These are phyloP conservation scores for Monilinia polystroma DNA, from an alignment of 2,329 filamentous ascomycete species.

Conservation along the genomic window DNA sequence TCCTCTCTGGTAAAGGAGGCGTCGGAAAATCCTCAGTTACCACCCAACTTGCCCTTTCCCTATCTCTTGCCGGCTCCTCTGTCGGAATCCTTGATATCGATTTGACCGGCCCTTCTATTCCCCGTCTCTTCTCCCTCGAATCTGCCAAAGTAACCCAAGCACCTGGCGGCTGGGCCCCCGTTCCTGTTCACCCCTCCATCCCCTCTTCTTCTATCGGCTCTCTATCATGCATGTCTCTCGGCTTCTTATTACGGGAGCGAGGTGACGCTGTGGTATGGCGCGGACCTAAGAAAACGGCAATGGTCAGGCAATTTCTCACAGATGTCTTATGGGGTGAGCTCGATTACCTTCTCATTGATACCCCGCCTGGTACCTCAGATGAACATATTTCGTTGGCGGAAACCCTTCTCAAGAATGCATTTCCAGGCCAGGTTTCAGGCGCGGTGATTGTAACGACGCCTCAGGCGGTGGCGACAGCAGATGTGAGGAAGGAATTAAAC, in stretches of 20 bases:
- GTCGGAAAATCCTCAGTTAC: conserved; percentile 98
- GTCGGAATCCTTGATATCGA: conserved; percentile 97
- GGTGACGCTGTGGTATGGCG: conserved; percentile 96
- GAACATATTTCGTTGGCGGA: conserved; percentile 96
- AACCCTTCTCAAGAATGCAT: conserved; percentile 66
- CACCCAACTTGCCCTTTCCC: conserved; percentile 87
- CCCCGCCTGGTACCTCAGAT: conserved; percentile 91
- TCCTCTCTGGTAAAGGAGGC: conserved; percentile 94
- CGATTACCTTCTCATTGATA: conserved; percentile 95
- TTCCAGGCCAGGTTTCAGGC: conserved; percentile 70
- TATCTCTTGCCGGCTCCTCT: conserved; percentile 79
- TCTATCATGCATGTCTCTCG: conserved; percentile 85
- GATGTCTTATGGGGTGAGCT: conserved; percentile 85
- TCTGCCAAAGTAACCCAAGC: conserved; percentile 86
- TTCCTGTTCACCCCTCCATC: conserved; percentile 69
- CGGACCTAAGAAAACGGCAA: conserved; percentile 97
- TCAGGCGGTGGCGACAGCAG: conserved; percentile 87
- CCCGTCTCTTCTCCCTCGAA: conserved; percentile 89
- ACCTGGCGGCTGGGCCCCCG: conserved; percentile 88
- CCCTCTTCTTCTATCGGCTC: conserved; percentile 55
- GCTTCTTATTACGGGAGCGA: conserved; percentile 79
- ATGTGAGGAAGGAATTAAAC: conserved; percentile 82
- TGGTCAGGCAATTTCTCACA: conserved; percentile 93
- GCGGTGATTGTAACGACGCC: conserved; percentile 96
- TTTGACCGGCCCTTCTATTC: conserved; percentile 93